Evolutionary conservation across 2,329 filamentous ascomycete genomes (phyloP).

Genomic region (Colletotrichum sp.): DNA sequence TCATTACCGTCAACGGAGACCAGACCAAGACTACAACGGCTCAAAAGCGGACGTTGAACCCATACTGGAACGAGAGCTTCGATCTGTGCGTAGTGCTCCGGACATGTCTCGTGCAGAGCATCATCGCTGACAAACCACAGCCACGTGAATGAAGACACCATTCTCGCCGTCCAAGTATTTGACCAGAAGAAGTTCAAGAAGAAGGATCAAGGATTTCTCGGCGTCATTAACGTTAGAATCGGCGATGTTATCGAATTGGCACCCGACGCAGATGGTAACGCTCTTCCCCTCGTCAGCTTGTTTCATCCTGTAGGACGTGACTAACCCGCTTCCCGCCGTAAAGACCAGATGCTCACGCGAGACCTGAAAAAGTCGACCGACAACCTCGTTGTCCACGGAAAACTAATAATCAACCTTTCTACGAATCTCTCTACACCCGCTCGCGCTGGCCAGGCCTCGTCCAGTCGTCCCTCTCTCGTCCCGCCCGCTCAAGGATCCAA

Average conservation of each 20-base stretch:
- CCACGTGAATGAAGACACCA: conserved; percentile 91
- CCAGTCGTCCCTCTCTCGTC: conserved; percentile 51
- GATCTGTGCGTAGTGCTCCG: conserved; percentile 75
- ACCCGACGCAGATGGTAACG: conserved; percentile 87
- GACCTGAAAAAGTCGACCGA: conserved; percentile 98
- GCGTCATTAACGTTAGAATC: conserved; percentile 95
- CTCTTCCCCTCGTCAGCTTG: not conserved
- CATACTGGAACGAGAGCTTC: conserved; percentile 99
- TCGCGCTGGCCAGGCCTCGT: conserved; percentile 51
- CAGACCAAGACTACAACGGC: conserved; percentile 98
- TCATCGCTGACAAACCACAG: conserved; percentile 49
- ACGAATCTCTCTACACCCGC: conserved; percentile 82
- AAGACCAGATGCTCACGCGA: conserved; percentile 98
- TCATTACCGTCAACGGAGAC: conserved; percentile 95
- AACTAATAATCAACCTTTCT: conserved; percentile 94
- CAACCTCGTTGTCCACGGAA: conserved; percentile 96
- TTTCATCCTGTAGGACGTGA: conserved; percentile 26
- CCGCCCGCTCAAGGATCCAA: conserved; percentile 46
- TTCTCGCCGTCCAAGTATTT: conserved; percentile 97
- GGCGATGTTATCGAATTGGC: conserved; percentile 93
- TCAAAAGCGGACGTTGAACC: conserved; percentile 96
- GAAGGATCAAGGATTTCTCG: conserved; percentile 98
- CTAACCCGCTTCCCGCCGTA: conserved; percentile 34
- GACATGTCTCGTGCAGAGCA: conserved; percentile 23
- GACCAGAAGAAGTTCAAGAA: conserved; percentile 99